Percentiles rank a stretch among this genome's conserved stretches.
Conservation (phyloP, 768 basidiomycete genomes). For the Panellus pusillus region DNA sequence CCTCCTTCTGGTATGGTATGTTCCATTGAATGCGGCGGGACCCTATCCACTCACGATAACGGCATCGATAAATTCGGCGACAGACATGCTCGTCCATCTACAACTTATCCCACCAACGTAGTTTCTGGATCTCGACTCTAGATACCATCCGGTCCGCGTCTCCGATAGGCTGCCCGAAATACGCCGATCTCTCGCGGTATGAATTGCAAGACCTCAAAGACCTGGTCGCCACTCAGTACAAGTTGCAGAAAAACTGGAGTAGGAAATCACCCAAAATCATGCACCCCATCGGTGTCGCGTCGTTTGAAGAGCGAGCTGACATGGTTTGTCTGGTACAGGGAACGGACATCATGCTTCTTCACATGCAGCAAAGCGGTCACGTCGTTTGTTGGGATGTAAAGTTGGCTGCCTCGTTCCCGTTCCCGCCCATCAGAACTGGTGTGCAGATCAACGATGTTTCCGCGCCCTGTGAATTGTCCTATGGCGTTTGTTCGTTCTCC, state of each 20-base stretch:
- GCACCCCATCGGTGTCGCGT: not conserved
- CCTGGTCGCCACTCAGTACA: slow-evolving; percentile 1
- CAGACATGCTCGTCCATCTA: slow-evolving; percentile 5
- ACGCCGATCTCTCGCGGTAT: slow-evolving; percentile 7
- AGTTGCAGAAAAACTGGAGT: slow-evolving; percentile 14
- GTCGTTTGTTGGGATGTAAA: slow-evolving; percentile 12
- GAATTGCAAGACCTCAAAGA: slow-evolving; percentile 6
- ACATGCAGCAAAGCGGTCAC: not conserved
- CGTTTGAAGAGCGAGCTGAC: not conserved
- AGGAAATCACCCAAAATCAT: not conserved
- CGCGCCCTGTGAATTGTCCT: not conserved
- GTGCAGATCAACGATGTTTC: slow-evolving; percentile 3
- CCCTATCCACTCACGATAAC: not conserved
- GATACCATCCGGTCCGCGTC: not conserved
- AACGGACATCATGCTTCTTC: slow-evolving; percentile 14
- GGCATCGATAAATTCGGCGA: not conserved
- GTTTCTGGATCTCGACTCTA: slow-evolving; percentile 6
- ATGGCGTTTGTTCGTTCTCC: not conserved
- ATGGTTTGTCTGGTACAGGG: slow-evolving; percentile 11
- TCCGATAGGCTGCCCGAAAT: slow-evolving; percentile 5
- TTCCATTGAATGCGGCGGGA: not conserved
- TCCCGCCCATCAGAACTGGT: not conserved
- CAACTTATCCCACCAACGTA: not conserved
- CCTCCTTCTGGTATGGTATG: not conserved
- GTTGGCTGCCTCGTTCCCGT: not conserved